Evolutionary conservation across 106 monocot species (phyloP), one percentile per base, ranked within the genome.

Genomic region (Xerophyta viscosa): DNA sequence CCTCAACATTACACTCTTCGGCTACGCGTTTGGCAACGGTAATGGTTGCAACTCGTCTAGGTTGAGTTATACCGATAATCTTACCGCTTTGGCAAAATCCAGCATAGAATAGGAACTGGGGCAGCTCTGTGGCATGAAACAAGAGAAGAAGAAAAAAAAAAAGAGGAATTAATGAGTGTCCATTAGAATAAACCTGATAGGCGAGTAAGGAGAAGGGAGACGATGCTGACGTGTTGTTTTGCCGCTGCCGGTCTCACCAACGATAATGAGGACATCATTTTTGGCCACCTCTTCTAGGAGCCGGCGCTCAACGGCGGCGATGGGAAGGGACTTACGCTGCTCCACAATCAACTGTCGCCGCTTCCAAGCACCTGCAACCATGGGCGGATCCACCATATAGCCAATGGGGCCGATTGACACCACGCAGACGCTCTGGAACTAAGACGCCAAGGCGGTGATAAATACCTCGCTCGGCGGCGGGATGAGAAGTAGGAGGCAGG

Each of bases 21-120:
- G 89, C 78, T 20, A 98, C 96, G 60, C 89, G 88, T 47, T 82
- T 98, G 55, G 96, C 96, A 59, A 98, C 96, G 50, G 89, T 89
- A 45, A 98, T 70, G 61, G 89, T 89, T 29, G 96, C 96, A 63
- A 98, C 96, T 31, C 89, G 66, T 13, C 96, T 69, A 57, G 96
- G 96, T 67, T 98, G 96, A 41, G 96, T 98, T 48, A 98, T 77
- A 29, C 96, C 96, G 69, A 89, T 89, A 18, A 79, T 63, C 60
- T 79, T 89, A 8, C 76, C 78, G 57, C 74, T 61, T 14, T 30
- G 39, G 50, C 89, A 98, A 64, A 86, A 74, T 48, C 96, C 89
- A 60, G 77, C 89, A 74, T 77, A 66, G 41, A 54, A 89, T 25
- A 98, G 70, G 74, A 73, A 98, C 47, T 98, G 96, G 37, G 96